Conservation (phyloP, 352 stramenopile genomes). For the Nothophytophthora sp. region DNA sequence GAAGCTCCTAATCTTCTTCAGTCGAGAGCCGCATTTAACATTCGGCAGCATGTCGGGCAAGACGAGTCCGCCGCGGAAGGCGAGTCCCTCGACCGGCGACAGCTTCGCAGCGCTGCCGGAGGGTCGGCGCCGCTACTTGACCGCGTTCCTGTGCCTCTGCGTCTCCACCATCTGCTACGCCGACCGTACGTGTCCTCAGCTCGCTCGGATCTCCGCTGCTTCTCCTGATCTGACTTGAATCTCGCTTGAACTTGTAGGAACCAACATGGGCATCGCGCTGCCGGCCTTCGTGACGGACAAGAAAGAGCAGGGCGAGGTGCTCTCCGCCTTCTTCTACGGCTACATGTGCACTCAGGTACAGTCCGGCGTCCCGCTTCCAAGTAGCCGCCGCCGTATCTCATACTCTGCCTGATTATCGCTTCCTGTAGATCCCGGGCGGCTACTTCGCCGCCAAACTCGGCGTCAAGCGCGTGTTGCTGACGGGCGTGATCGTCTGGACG, state of each 20-base stretch:
- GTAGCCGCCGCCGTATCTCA: too few species aligned
- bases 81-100: slow-evolving; percentile 3
- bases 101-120: slow-evolving; percentile 15
- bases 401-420: slow-evolving; percentile 1
- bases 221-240: background rate
- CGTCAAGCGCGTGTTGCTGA: slow-evolving; percentile 73
- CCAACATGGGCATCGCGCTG: slow-evolving; percentile 88
- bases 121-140: slow-evolving; percentile 66
- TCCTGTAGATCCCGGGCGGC: slow-evolving; percentile 69
- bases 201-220: too few species aligned
- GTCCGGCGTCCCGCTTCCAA: background rate
- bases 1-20: slow-evolving; percentile 7
- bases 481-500: slow-evolving; percentile 81
- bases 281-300: slow-evolving; percentile 76
- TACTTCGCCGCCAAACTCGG: slow-evolving; percentile 71
- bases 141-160: slow-evolving; percentile 69
- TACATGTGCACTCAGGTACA: slow-evolving; percentile 85
- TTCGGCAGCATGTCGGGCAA: slow-evolving; percentile 13
- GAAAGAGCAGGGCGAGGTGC: slow-evolving; percentile 75
- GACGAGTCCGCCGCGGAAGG: slow-evolving; percentile 17
- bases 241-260: slow-evolving; percentile 37
- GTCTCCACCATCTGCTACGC: slow-evolving; percentile 87
- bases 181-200: background rate
- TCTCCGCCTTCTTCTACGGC: slow-evolving; percentile 88
- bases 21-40: slow-evolving; percentile 29